Conservation (phyloP, 2,329 filamentous ascomycete genomes). For the Aspergillus pseudotamarii region DNA sequence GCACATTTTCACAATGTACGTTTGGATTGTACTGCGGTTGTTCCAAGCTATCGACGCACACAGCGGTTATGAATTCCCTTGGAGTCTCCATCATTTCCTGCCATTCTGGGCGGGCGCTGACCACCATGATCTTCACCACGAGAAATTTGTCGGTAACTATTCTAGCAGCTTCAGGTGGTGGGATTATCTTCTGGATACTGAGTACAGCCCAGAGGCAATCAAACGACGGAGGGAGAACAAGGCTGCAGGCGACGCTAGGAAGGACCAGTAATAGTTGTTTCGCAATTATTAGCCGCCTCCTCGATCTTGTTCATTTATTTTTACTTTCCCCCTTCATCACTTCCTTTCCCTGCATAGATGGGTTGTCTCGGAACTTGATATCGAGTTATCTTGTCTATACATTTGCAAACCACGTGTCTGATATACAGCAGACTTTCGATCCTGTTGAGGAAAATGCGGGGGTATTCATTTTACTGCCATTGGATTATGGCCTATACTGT, state of each 20-base stretch:
- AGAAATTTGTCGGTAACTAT: constrained; percentile 98
- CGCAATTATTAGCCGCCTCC: background rate
- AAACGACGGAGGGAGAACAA: constrained; percentile 74
- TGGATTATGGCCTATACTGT: background rate
- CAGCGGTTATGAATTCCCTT: constrained; percentile 97
- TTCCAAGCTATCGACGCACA: constrained; percentile 98
- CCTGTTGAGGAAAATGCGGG: background rate
- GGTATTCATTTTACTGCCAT: background rate
- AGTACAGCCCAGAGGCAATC: constrained; percentile 83
- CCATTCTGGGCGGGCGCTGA: constrained; percentile 98
- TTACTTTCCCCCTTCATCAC: background rate
- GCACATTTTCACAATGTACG: constrained; percentile 96
- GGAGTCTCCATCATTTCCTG: constrained; percentile 91
- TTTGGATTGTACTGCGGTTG: constrained; percentile 89
- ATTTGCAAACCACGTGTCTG: background rate
- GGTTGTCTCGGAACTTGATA: background rate
- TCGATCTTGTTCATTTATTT: background rate
- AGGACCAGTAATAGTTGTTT: constrained; percentile 27
- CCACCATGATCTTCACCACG: constrained; percentile 96
- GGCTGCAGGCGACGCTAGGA: constrained; percentile 23
- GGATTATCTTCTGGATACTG: constrained; percentile 92
- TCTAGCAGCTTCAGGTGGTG: constrained; percentile 98
- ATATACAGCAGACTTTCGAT: background rate
- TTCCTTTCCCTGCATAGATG: background rate
- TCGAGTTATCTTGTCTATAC: background rate